These are phyloP conservation scores for Alternaria arbusti DNA, from an alignment of 2,329 filamentous ascomycete genomes.

Conservation along the genomic window DNA sequence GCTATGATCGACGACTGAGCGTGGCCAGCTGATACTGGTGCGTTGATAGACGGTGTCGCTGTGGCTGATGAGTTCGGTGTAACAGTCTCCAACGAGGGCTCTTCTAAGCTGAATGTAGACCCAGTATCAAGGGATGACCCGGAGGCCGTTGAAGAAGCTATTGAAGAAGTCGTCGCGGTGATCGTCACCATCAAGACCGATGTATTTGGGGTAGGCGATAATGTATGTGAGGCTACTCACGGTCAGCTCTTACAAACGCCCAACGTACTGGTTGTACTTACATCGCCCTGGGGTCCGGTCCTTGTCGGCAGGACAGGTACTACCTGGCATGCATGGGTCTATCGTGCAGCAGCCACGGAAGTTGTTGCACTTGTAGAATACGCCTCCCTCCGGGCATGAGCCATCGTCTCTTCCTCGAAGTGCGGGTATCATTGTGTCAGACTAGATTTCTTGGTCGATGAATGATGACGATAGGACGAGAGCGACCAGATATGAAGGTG, in stretches of 20 bases:
- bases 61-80: not conserved
- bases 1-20: slow-evolving; percentile 12
- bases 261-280: slow-evolving; percentile 13
- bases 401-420: slow-evolving; percentile 8
- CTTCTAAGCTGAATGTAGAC: not conserved
- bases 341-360: slow-evolving; percentile 36
- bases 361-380: slow-evolving; percentile 28
- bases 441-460: not conserved
- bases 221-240: not conserved
- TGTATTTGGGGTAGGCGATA: too few relatives aligned
- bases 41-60: not conserved
- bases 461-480: not conserved
- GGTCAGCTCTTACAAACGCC: not conserved
- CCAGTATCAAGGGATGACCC: not conserved
- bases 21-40: not conserved
- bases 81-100: slow-evolving; percentile 1
- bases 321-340: slow-evolving; percentile 26
- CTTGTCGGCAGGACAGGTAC: slow-evolving; percentile 28
- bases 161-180: not conserved
- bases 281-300: slow-evolving; percentile 23
- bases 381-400: slow-evolving; percentile 23
- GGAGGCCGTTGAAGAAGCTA: not conserved
- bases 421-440: slow-evolving; percentile 17
- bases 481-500: not conserved
- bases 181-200: not conserved